Evolutionary conservation across 768 basidiomycete genomes (phyloP), one percentile per base, ranked within the genome.

Genomic region (Boletus subparvulus): DNA sequence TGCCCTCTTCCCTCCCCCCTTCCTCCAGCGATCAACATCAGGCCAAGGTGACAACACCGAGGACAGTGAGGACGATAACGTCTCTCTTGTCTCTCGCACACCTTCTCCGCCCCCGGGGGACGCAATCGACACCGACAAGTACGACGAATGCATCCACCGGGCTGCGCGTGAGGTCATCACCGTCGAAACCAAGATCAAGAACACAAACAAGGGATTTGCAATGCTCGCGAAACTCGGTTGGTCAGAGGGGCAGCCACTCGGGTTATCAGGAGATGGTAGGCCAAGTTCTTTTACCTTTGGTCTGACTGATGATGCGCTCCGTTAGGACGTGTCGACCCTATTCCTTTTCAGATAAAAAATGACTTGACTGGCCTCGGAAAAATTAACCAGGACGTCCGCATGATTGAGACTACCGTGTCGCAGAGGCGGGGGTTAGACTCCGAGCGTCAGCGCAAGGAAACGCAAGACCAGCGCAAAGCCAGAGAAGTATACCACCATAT

Each of bases 331-430:
- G 79, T 88, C 50, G 91, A 94, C 45, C 92, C 92, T 2, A 78
- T 94, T 42, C 91, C 92, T 10, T 93, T 93, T 69, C 80, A 85
- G 53, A 74, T 91, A 63, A 92, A 93, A 69, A 79, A 78, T 37
- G 92, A 93, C 65, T 75, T 82, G 42, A 90, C 86, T 24, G 92
- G 92, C 13, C 78, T 94, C 17, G 92, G 92, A 16, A 93, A 92
- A 68, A 78, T 78, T 5, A 87, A 71, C 52, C 88, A 91, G 67
- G 92, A 94, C 69, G 82, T 88, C 41, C 83, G 84, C 40, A 87
- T 92, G 85, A 88, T 92, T 45, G 90, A 92, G 70, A 85, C 87
- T 0, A 92, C 90, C 9, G 91, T 92, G 26, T 87, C 90, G 9
- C 88, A 90, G 63, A 83, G 92, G 32, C 85, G 91, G 12, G 88